Conservation (phyloP, 2,329 filamentous ascomycete species). For the Tolypocladium album region DNA sequence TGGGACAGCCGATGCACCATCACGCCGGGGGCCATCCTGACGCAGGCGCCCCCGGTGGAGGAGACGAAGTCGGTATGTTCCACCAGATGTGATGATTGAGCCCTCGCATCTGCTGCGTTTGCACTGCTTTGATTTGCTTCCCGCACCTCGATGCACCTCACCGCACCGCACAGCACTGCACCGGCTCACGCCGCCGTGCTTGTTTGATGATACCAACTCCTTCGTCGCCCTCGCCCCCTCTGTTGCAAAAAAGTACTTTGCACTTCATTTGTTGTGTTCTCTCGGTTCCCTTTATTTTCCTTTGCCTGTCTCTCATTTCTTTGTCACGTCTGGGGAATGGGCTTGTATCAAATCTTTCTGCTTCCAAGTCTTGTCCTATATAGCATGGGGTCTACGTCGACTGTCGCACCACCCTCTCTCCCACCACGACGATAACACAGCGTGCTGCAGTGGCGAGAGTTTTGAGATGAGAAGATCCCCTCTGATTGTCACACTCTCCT, state of each 20-base stretch:
- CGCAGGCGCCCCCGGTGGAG: conserved; percentile 53
- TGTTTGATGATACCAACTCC: conserved; percentile 27
- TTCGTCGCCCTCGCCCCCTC: conserved; percentile 5
- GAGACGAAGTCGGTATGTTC: conserved; percentile 96
- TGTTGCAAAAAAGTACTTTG: conserved; percentile 8
- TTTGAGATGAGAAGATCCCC: conserved; percentile 1
- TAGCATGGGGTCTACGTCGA: conserved; percentile 15
- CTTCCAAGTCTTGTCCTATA: conserved; percentile 11
- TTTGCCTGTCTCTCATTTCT: conserved; percentile 10
- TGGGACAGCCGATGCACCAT: conserved; percentile 62
- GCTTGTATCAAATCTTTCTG: conserved; percentile 14
- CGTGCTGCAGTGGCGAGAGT: conserved; percentile 2
- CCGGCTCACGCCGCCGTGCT: conserved; percentile 9
- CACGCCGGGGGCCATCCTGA: conserved; percentile 24
- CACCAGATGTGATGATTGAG: conserved; percentile 79
- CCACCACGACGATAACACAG: neutral
- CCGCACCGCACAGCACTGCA: conserved; percentile 9
- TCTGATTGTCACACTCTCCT: conserved; percentile 22
- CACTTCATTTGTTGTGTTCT: conserved; percentile 12
- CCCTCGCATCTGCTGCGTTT: conserved; percentile 28
- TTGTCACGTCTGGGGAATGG: conserved; percentile 14
- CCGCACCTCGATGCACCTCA: conserved; percentile 8
- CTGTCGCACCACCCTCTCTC: conserved; percentile 9
- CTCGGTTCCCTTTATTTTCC: conserved; percentile 9
- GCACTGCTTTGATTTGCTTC: conserved; percentile 14